phyloP scores from a whole-genome alignment of 805 yeast species.

The Candida khao-thaluensis region DNA sequence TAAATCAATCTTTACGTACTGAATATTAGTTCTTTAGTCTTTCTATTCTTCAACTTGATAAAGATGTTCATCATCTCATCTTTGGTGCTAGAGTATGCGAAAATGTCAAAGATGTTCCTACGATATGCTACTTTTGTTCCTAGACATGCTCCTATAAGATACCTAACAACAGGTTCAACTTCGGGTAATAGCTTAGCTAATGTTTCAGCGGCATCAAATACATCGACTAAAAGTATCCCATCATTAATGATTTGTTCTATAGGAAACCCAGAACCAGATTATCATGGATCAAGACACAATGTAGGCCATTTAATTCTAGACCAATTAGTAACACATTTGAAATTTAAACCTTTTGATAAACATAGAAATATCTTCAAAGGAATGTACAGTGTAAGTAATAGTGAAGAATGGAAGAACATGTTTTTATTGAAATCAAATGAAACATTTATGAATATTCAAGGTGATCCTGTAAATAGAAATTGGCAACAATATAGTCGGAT shows the following conservation, averaged over 20 bases:
- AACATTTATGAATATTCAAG: constrained; percentile 71
- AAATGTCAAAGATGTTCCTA: not conserved
- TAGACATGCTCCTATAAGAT: too few relatives aligned
- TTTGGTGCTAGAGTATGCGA: too few relatives aligned
- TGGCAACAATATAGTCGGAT: constrained; percentile 40
- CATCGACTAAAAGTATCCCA: too few relatives aligned
- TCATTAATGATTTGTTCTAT: constrained; percentile 47
- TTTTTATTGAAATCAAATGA: constrained; percentile 49
- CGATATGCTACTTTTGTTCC: not conserved
- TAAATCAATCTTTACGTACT: constrained; percentile 1
- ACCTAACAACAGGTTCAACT: too few relatives aligned
- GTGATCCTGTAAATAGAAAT: constrained; percentile 50
- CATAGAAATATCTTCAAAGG: constrained; percentile 23
- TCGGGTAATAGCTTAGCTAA: too few relatives aligned
- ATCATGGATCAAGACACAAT: constrained; percentile 67
- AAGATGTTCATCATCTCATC: too few relatives aligned
- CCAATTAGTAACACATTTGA: constrained; percentile 19
- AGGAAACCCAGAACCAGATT: constrained; percentile 75
- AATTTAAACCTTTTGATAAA: constrained; percentile 18
- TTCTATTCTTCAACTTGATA: too few relatives aligned
- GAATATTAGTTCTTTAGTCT: too few relatives aligned
- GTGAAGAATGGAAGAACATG: constrained; percentile 26
- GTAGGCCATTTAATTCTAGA: constrained; percentile 65
- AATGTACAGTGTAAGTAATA: constrained; percentile 20
- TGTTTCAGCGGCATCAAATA: too few relatives aligned